These are phyloP conservation scores for Stachybotrys elegans DNA, from an alignment of 2,329 filamentous ascomycete genomes.

Conservation along the genomic window DNA sequence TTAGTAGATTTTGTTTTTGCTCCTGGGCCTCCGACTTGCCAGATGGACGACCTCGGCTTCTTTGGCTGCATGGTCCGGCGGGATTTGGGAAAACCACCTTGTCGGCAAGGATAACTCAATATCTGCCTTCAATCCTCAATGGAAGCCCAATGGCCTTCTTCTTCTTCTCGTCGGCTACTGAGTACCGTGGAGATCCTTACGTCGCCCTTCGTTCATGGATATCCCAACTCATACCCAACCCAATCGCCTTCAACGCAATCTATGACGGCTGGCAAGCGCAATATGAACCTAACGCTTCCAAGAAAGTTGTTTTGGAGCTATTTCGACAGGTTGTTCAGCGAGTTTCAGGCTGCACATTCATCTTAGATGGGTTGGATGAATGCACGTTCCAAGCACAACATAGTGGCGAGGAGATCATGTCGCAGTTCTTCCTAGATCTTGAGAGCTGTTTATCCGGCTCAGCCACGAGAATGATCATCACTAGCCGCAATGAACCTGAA, in stretches of 20 bases:
- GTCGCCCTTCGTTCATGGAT: slow-evolving; percentile 24
- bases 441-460: slow-evolving; percentile 7
- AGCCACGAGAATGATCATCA: slow-evolving; percentile 16
- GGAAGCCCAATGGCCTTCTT: slow-evolving; percentile 15
- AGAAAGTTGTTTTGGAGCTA: slow-evolving; percentile 9
- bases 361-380: slow-evolving; percentile 26
- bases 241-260: slow-evolving; percentile 12
- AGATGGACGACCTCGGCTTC: slow-evolving; percentile 11
- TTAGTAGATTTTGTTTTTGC: too few species aligned
- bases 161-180: slow-evolving; percentile 23
- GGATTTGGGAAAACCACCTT: slow-evolving; percentile 29
- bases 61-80: slow-evolving; percentile 25
- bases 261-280: slow-evolving; percentile 8
- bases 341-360: slow-evolving; percentile 12
- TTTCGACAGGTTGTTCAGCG: slow-evolving; percentile 9
- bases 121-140: slow-evolving; percentile 11
- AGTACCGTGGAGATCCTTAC: slow-evolving; percentile 18
- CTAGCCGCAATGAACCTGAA: slow-evolving; percentile 17
- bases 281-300: slow-evolving; percentile 9
- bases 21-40: too few species aligned
- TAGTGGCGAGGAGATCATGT: slow-evolving; percentile 6
- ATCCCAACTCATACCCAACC: slow-evolving; percentile 14
- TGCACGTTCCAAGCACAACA: slow-evolving; percentile 6
- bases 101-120: slow-evolving; percentile 20
- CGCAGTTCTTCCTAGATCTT: slow-evolving; percentile 14